Evolutionary conservation across 495 filamentous ascomycete genomes (phyloP).

Genomic region (Neurospora tetraspora): DNA sequence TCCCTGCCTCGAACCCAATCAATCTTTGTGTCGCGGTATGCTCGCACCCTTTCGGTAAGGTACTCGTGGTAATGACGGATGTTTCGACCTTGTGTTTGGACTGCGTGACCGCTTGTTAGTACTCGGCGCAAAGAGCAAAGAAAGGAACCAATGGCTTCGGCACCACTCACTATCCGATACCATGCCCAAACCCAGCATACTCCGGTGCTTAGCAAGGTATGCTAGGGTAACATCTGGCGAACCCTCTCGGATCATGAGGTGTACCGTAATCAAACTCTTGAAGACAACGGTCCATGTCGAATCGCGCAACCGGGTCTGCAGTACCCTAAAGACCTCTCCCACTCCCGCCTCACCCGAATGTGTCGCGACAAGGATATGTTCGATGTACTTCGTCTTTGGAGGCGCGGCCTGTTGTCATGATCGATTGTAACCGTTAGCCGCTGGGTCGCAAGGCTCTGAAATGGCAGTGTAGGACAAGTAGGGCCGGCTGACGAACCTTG

Average conservation of each 20-base stretch:
- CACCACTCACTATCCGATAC: constrained; percentile 77
- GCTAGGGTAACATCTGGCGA: constrained; percentile 79
- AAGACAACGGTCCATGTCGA: constrained; percentile 96
- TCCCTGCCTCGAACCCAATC: constrained; percentile 86
- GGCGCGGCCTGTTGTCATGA: constrained; percentile 61
- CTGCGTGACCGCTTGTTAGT: constrained; percentile 31
- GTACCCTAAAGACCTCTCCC: constrained; percentile 85
- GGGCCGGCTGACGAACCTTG: constrained; percentile 50
- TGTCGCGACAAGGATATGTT: constrained; percentile 92
- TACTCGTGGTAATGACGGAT: constrained; percentile 89
- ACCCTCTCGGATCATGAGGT: constrained; percentile 95
- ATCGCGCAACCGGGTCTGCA: constrained; percentile 81
- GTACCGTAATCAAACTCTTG: constrained; percentile 90
- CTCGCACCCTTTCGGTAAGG: constrained; percentile 68
- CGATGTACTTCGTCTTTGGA: constrained; percentile 99
- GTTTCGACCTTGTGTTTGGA: constrained; percentile 92
- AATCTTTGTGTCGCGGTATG: constrained; percentile 71
- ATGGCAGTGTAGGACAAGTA: neutral
- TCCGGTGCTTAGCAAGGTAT: constrained; percentile 75
- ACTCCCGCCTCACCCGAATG: constrained; percentile 92
- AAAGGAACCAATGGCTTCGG: neutral
- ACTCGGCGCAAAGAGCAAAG: neutral
- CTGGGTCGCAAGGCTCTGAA: neutral
- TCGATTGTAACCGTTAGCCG: constrained; percentile 5
- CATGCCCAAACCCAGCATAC: constrained; percentile 74